A percentile compares a stretch with the other conserved stretches of the same genome.
phyloP scores from a whole-genome alignment of 768 basidiomycete genomes.

The Mycena leptocephala region DNA sequence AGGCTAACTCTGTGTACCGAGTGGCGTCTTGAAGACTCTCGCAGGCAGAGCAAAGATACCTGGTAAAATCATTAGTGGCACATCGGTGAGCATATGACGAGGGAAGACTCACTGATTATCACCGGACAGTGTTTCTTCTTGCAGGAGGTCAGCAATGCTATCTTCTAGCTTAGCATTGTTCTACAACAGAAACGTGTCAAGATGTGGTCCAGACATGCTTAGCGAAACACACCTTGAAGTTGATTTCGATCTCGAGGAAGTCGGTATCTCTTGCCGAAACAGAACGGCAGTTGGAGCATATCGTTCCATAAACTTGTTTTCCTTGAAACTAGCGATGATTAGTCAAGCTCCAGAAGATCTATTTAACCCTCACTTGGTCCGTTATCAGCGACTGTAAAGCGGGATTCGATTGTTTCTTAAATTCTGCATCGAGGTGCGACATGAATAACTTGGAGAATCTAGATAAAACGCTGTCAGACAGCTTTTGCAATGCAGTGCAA shows the following conservation, averaged over 20 bases:
- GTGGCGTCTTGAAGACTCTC: conserved; percentile 83
- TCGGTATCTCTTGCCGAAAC: conserved; percentile 79
- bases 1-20: conserved; percentile 78
- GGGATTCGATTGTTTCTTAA: conserved; percentile 83
- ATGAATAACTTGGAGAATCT: conserved; percentile 98
- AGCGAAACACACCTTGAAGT: conserved; percentile 72
- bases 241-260: conserved; percentile 93
- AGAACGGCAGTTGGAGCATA: conserved; percentile 79
- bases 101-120: conserved; percentile 81
- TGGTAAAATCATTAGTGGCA: conserved; percentile 46
- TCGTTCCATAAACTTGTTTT: conserved; percentile 84
- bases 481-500: not conserved
- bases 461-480: conserved; percentile 25
- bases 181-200: conserved; percentile 52
- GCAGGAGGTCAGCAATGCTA: conserved; percentile 74
- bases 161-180: conserved; percentile 83
- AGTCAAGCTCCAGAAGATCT: not conserved
- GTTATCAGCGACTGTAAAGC: conserved; percentile 78
- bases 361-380: conserved; percentile 68
- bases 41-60: conserved; percentile 89
- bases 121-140: conserved; percentile 81
- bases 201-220: not conserved
- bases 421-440: conserved; percentile 89
- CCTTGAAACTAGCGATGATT: conserved; percentile 87
- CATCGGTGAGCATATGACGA: not conserved